These are phyloP conservation scores for Saccharomyces mikatae DNA, from an alignment of 805 yeast species.

Conservation along the genomic window DNA sequence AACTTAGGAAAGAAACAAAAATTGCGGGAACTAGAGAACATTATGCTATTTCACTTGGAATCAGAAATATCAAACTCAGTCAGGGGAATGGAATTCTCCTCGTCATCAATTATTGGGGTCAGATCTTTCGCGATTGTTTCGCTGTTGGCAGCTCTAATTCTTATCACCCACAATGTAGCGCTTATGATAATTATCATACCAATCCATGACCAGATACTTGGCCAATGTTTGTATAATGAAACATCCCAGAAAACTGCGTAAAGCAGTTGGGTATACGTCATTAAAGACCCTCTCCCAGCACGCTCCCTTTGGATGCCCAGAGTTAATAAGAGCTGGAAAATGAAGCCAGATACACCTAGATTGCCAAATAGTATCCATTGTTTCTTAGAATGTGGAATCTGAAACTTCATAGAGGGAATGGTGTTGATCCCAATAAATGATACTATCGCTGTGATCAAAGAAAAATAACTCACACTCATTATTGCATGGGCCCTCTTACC, in stretches of 20 bases:
- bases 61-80: neutral
- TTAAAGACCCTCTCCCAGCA: conserved; percentile 68
- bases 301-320: conserved; percentile 75
- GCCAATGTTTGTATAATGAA: conserved; percentile 62
- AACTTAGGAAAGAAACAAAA: neutral
- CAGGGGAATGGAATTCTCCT: neutral
- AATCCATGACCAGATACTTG: conserved; percentile 55
- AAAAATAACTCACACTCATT: conserved; percentile 68
- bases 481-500: conserved; percentile 77
- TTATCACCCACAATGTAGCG: conserved; percentile 54
- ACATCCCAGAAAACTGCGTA: conserved; percentile 75
- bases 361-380: conserved; percentile 60
- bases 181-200: conserved; percentile 65
- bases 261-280: conserved; percentile 68
- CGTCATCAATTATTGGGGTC: neutral
- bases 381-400: conserved; percentile 46
- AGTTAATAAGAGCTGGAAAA: conserved; percentile 71
- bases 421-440: conserved; percentile 45
- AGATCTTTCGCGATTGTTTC: conserved; percentile 4
- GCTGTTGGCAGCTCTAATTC: conserved; percentile 35
- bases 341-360: conserved; percentile 72
- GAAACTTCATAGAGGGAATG: conserved; percentile 52
- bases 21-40: neutral
- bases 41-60: neutral
- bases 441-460: conserved; percentile 50